phyloP scores from a whole-genome alignment of 352 stramenopile species.

The Phytophthora palmivora region DNA sequence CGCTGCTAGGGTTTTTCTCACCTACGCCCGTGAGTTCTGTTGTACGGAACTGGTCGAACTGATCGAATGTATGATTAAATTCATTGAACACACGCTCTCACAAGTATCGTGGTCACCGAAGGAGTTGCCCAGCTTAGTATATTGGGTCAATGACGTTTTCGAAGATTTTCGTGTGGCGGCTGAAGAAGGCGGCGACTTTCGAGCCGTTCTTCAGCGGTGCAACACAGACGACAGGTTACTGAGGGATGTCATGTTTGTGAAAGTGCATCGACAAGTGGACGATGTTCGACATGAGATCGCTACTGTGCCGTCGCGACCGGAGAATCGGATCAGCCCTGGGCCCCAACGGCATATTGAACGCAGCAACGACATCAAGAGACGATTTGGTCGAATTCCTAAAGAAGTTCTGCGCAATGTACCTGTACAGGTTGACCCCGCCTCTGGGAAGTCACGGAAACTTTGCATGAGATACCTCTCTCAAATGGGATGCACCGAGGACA shows the following conservation, averaged over 20 bases:
- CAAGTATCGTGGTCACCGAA: slow-evolving; percentile 4
- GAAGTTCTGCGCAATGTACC: too few species aligned
- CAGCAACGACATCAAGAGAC: too few species aligned
- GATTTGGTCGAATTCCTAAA: too few species aligned
- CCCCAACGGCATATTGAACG: too few species aligned
- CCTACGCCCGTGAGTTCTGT: slow-evolving; percentile 9
- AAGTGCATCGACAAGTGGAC: slow-evolving; percentile 8
- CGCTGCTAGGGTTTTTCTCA: slow-evolving; percentile 1
- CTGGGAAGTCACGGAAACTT: too few species aligned
- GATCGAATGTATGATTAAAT: slow-evolving; percentile 7
- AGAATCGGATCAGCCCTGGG: too few species aligned
- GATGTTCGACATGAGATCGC: neutral
- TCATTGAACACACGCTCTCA: slow-evolving; percentile 2
- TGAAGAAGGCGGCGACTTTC: neutral
- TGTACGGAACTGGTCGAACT: slow-evolving; percentile 1
- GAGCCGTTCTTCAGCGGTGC: neutral
- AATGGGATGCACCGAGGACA: slow-evolving; percentile 1
- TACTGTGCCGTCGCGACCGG: too few species aligned
- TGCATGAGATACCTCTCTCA: neutral
- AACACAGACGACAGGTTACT: slow-evolving; percentile 2
- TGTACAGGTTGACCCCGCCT: too few species aligned
- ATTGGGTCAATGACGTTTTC: slow-evolving; percentile 13
- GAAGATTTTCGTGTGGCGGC: slow-evolving; percentile 10
- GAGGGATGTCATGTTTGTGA: slow-evolving; percentile 9
- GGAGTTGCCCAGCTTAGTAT: slow-evolving; percentile 9